Conservation (phyloP, 1,284 basidiomycete genomes). For the Jaminaea rosea region DNA sequence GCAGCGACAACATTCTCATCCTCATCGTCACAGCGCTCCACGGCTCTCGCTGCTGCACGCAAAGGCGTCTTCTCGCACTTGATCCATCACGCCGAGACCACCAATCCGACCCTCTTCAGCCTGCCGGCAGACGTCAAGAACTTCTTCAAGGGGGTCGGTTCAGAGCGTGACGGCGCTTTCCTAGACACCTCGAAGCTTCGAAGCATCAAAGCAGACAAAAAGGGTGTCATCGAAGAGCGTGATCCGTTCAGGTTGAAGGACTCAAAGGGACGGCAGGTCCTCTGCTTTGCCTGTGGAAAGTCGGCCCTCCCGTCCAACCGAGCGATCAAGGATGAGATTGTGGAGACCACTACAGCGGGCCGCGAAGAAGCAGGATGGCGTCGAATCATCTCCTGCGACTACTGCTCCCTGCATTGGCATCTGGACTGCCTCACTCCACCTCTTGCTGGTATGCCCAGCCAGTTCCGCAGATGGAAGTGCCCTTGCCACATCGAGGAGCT, state of each 20-base stretch:
- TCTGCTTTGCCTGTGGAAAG: conserved; percentile 80
- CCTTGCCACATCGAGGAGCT: conserved; percentile 83
- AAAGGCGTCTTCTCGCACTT: conserved; percentile 51
- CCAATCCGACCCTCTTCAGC: conserved; percentile 71
- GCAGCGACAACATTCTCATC: neutral
- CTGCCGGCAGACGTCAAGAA: conserved; percentile 77
- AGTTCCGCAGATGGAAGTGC: conserved; percentile 95
- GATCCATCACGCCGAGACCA: conserved; percentile 58
- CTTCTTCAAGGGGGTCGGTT: conserved; percentile 65
- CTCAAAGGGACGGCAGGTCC: conserved; percentile 66
- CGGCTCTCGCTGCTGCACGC: neutral
- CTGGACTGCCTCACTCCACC: conserved; percentile 92
- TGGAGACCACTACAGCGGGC: conserved; percentile 3
- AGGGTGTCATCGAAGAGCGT: conserved; percentile 79
- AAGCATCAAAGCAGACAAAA: conserved; percentile 57
- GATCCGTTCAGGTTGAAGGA: conserved; percentile 82
- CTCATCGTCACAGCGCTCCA: neutral
- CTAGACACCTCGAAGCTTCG: conserved; percentile 60
- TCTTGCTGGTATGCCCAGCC: conserved; percentile 70
- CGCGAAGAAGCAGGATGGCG: conserved; percentile 38
- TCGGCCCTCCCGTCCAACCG: conserved; percentile 55
- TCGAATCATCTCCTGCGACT: conserved; percentile 82
- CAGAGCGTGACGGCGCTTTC: conserved; percentile 43
- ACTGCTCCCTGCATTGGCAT: conserved; percentile 91
- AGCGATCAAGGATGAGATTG: conserved; percentile 11